A percentile compares a stretch with the other conserved stretches of the same genome.
These are phyloP conservation scores for Amanita molliuscula DNA, from an alignment of 768 basidiomycete genomes.

Conservation along the genomic window DNA sequence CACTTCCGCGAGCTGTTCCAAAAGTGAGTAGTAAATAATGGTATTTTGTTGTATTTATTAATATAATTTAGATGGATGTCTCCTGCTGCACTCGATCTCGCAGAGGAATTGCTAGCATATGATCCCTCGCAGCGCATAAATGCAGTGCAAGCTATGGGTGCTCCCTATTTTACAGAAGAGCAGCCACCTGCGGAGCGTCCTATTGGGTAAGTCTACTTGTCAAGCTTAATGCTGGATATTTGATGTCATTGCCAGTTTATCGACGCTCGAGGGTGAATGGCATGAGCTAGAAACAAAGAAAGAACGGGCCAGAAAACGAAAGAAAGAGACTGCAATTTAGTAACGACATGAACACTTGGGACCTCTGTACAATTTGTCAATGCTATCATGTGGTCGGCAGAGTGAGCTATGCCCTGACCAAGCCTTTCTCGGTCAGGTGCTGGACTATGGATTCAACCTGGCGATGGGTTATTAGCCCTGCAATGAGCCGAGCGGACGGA, in stretches of 20 bases:
- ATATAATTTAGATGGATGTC: conserved; percentile 61
- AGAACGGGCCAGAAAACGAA: conserved; percentile 77
- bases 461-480: conserved; percentile 5
- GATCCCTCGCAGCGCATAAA: conserved; percentile 71
- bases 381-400: conserved; percentile 18
- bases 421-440: conserved; percentile 60
- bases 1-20: conserved; percentile 79
- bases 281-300: conserved; percentile 95
- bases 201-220: conserved; percentile 49
- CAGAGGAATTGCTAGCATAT: conserved; percentile 70
- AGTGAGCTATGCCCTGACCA: conserved; percentile 30
- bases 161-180: conserved; percentile 80
- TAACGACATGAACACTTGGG: conserved; percentile 11
- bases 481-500: neutral
- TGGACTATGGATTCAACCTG: conserved; percentile 87
- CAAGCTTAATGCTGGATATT: neutral
- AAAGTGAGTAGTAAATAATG: conserved; percentile 42
- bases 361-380: conserved; percentile 16
- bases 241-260: conserved; percentile 38
- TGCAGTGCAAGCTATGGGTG: conserved; percentile 70
- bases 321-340: conserved; percentile 40
- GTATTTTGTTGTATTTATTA: neutral
- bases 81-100: conserved; percentile 78
- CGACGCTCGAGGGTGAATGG: conserved; percentile 87
- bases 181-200: conserved; percentile 67